Evolutionary conservation across 2,329 filamentous ascomycete genomes (phyloP).

Genomic region (Colletotrichum sp.): DNA sequence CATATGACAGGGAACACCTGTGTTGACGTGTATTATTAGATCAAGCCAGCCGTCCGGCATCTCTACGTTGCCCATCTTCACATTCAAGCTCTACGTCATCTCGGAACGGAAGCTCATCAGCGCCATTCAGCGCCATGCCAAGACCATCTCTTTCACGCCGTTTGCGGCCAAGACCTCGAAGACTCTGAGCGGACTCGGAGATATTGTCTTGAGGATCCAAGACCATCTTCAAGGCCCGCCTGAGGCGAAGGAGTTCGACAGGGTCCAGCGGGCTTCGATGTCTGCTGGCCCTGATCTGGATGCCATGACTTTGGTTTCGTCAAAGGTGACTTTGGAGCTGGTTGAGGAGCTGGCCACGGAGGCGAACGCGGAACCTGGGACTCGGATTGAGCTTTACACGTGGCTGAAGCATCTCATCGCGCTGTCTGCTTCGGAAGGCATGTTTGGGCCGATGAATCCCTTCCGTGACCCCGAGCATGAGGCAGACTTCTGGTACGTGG

Average conservation of each 20-base stretch:
- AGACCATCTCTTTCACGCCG: neutral
- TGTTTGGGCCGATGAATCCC: constrained; percentile 11
- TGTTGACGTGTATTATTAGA: neutral
- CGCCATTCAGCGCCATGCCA: neutral
- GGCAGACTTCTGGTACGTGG: neutral
- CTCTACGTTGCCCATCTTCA: neutral
- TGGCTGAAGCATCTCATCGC: neutral
- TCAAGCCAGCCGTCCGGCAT: neutral
- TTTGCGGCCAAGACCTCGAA: neutral
- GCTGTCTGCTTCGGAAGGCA: neutral
- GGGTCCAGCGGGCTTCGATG: neutral
- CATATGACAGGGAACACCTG: rapidly evolving
- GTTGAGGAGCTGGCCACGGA: neutral
- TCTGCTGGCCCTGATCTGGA: neutral
- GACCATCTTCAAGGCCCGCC: neutral
- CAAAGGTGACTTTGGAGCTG: neutral
- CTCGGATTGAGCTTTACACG: neutral
- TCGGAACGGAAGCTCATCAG: neutral
- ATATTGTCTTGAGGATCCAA: neutral
- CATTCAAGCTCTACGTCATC: neutral
- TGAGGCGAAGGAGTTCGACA: neutral
- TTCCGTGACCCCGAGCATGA: constrained; percentile 5
- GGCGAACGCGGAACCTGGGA: neutral
- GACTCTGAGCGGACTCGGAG: neutral
- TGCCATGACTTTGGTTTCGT: neutral